Base-by-base conservation (phyloP, 2,329 filamentous ascomycete genomes). In the Talaromyces pinophilus region DNA sequence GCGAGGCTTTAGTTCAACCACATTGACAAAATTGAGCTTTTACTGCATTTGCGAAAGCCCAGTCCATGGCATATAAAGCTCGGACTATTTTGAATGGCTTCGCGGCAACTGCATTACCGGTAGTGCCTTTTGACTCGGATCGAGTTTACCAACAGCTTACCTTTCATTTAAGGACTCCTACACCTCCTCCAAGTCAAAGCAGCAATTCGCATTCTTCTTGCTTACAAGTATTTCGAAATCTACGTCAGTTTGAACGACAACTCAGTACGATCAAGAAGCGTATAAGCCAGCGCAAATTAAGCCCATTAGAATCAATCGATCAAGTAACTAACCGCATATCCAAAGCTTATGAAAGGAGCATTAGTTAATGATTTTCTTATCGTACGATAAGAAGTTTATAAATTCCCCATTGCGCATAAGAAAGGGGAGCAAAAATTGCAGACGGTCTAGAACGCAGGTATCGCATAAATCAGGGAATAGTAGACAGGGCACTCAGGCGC, bases 281-380 rank as follows among this genome's bases (percentile, higher is more conserved):
- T 60, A 60, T 60, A 60, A 60, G 35, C 35, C 22, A 60, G 57
- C n/a, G n/a, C 35, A 60, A 22, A 44, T 42, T 15, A 42, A 59
- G 30, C 33, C 35, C 30, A 59, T 38, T 59, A 11, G 17, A 42
- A 11, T 7, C 22, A 38, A 40, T 59, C 22, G 8, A 60, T 60
- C 19, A 60, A 42, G 35, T 25, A 42, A 44, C 17, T 60, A 6
- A 59, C 19, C 15, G 35, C 11, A 60, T 60, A 42, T 42, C 38
- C 40, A 60, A 60, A 28, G 35, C 35, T 42, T 46, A 60, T 42
- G 33, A 60, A 42, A 60, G 13, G 15, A 44, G 33, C 15, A 42
- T 25, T 13, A 44, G 19, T 19, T 19, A 19, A 60, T 46, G 13
- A 42, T 13, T 38, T 46, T 59, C n/a, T 42, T 13, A 28, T 30